Base-by-base conservation (phyloP, 805 yeast species). In the Myxozyma neglecta region DNA sequence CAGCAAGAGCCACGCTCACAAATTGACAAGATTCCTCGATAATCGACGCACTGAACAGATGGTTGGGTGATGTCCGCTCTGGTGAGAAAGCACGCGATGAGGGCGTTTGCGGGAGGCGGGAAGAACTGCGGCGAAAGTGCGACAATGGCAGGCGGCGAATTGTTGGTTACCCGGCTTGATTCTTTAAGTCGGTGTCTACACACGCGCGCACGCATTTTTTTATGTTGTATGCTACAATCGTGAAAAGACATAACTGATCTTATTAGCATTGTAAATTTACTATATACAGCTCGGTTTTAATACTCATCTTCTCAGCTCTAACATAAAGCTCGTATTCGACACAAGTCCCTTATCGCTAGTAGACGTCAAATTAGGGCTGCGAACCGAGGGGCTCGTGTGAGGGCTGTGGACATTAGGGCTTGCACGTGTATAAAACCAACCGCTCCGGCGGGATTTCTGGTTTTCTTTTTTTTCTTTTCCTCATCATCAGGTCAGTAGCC, bases 401-500 rank as follows among this genome's bases (percentile, higher is more conserved):
- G 20, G 18, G 46, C 46, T 16, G 29, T 24, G 14, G 42, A 34
- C 16, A 20, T 53, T 53, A 53, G 57, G 57, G 57, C 51, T 53
- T 35, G 49, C 47, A 44, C 48, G 49, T 32, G 47, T 48, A 49
- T 56, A 57, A 44, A 52, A 39, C 6, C 35, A n/a, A 9, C 37
- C 35, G 7, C 16, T 32, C 53, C 1, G 20, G 20, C n/a, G 29
- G 9, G 34, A 24, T 46, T 29, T 46, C 53, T 37, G 9, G 20
- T 32, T 45, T 39, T 48, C 47, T 53, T 54, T 57, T 45, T 56
- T 59, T 63, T 60, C 53, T 56, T 61, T 53, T 63, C 43, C 45
- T 42, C 66, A 63, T 63, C 67, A 63, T 63, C 67, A 63, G 67
- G 67, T 63, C 46, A 42, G 46, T 42, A 42, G 18, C 10, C 46